Base-by-base conservation (phyloP, 371 early-diverging fungal species). In the Saksenaea vasiformis region DNA sequence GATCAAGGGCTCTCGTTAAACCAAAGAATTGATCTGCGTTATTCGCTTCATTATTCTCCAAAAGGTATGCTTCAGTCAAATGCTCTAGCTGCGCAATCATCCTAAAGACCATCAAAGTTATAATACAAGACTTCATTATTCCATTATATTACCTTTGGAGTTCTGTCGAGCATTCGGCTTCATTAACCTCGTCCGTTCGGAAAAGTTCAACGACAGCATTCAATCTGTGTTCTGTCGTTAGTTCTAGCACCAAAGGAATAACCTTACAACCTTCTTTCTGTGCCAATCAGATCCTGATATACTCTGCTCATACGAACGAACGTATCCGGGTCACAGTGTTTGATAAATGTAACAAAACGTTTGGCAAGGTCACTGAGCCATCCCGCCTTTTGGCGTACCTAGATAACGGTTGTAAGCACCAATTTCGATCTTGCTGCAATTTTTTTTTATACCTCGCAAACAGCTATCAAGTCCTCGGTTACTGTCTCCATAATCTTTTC, bases 111-210 rank as follows among this genome's bases (percentile, higher is more conserved):
- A 8, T 22, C 11, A 47, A 47, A 22, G 3, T 10, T 0, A 19
- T 3, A 26, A 36, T 7, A 14, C 0, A 36, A 27, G 14, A 1
- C 7, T 14, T 17, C 10, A 17, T 62, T 10, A 54, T 54, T 0
- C 7, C 24, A 47, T 11, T 13, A 28, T 26, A 28, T 22, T 63
- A 68, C 68, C 68, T 76, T 36, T 88, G 85, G 44, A 91, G 54
- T 58, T 90, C 90, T 19, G 79, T 68, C 19, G 90, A 70, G 28
- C 80, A 80, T 11, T 88, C 87, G 1, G 76, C 61, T 35, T 91
- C 87, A 38, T 85, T 83, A 55, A 88, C 71, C 37, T 91, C 90
- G 61, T 93, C 91, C 28, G 87, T 87, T 57, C 91, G 85, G 65
- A 93, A 60, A 14, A 88, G 68, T 28, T 90, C 91, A 2, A 94